phyloP scores from a whole-genome alignment of 192 early-diverging fungal genomes.

The Phlyctochytrium bullatum region DNA sequence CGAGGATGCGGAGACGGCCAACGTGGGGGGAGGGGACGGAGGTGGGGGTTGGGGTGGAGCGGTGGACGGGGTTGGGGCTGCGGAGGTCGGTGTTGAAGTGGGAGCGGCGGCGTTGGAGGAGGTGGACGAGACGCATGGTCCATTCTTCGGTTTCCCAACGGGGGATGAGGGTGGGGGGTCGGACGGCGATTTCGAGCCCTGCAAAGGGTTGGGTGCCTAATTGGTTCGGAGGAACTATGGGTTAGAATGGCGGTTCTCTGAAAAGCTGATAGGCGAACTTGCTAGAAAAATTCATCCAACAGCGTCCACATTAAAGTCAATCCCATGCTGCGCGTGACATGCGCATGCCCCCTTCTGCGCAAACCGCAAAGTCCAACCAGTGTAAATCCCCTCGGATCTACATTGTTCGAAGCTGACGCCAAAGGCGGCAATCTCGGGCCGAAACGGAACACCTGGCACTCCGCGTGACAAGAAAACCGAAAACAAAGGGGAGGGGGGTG shows the following conservation, averaged over 20 bases:
- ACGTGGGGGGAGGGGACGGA: not conserved
- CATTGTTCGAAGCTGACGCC: no score
- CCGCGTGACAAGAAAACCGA: not conserved
- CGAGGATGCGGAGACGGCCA: conserved; percentile 65
- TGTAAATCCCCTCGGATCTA: no score
- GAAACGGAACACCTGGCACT: no score
- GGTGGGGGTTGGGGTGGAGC: not conserved
- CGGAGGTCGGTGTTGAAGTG: not conserved
- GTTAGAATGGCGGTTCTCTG: no score
- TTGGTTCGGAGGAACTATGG: no score
- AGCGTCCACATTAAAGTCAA: no score
- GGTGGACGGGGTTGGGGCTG: not conserved
- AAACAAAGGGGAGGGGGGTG: not conserved
- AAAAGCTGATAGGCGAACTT: not conserved
- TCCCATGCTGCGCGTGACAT: no score
- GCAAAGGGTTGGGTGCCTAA: conserved; percentile 70
- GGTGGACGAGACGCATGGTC: conserved; percentile 56
- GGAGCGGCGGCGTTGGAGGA: conserved; percentile 35
- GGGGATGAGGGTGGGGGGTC: conserved; percentile 82
- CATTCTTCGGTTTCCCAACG: conserved; percentile 95
- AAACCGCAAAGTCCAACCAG: no score
- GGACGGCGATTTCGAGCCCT: conserved; percentile 57
- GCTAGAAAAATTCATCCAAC: no score
- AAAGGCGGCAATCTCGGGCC: no score
- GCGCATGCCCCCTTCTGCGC: no score